Evolutionary conservation across 257 asterid genomes (phyloP), one percentile per base, ranked within the genome.

Genomic region (Forsythia viridissima): DNA sequence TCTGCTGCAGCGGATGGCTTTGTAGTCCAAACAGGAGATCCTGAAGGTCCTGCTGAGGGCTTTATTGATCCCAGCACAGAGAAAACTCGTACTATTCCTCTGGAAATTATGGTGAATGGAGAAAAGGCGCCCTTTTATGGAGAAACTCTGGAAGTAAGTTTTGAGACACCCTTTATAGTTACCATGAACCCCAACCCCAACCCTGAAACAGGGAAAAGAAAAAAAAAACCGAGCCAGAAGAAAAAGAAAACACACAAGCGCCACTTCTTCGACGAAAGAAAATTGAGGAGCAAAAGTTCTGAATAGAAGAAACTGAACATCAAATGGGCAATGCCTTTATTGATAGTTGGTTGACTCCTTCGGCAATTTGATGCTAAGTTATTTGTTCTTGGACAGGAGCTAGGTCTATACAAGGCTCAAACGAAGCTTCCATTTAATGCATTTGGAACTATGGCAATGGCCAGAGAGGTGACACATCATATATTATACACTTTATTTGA

Each of bases 1-100:
- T 75, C 71, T 78, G 91, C 67, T 88, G 61, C 81, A 96, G 99
- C 99, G 76, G 99, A 96, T 82, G 99, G 99, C 42, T 96, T 96
- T 84, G 99, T 96, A 5, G 98, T 96, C 69, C 99, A 96, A 90
- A 96, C 98, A 5, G 99, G 99, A 76, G 98, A 96, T 83, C 99
- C 99, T n/a, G 97, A 92, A 78, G 99, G 99, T 43, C 99, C 99
- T 0, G 97, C 98, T 5, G 99, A 96, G 81, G 99, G 99, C 63
- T 96, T 96, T 82, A 88, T 96, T 61, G 98, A 96, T 76, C 99
- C 99, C 39, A 96, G 99, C 72, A 91, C 98, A 0, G 99, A 88
- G 86, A 96, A 93, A 76, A 86, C 88, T 20, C 96, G 99, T 5
- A 92, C 94, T 18, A 18, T 96, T 72, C 98, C 99, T 80, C 88